Base-by-base conservation (phyloP, 179 eudicot genomes). In the Patellifolia procumbens region DNA sequence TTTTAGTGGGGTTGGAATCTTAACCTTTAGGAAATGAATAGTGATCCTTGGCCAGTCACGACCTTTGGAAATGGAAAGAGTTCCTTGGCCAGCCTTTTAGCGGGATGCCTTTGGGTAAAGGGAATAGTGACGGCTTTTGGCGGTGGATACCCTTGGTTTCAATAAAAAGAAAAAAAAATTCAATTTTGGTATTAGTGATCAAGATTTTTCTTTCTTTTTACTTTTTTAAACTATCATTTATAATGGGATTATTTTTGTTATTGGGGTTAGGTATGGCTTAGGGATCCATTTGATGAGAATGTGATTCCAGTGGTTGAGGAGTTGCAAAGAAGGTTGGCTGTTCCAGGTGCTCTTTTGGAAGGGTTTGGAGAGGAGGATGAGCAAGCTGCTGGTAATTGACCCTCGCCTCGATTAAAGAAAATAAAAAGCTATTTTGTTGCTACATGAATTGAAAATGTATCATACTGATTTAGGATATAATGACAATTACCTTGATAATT, bases 271-370 rank as follows among this genome's bases (percentile, higher is more conserved):
- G 98, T 91, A 42, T 78, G 92, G 86, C 83, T 93, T 52, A 85
- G 95, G 63, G 97, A 93, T 45, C 98, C 98, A 28, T 72, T 76
- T 39, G 92, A 94, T 81, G 97, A 92, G 28, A 83, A 88, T 82
- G 91, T 90, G 60, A 78, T 85, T 52, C 97, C 98, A 13, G 76
- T 94, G 61, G 91, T 90, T 34, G 86, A 92, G 79, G 97, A 94
- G 80, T 84, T 94, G 15, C 87, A 88, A 56, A 89, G 97, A 80
- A 82, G 97, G 79, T 85, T 93, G 79, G 84, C 89, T 34, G 67
- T 80, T 3, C 73, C 67, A n/a, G 69, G 73, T 68, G 78, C 81
- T 26, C 59, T 74, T 66, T 73, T 74, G 49, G 84, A 85, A 65
- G 92, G 86, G 42, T 88, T 83, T 39, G 97, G 86, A 43, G 95